A percentile compares a stretch with the other conserved stretches of the same genome.
phyloP scores from a whole-genome alignment of 73 alveolate species.

The Paraurostyla sp. region DNA sequence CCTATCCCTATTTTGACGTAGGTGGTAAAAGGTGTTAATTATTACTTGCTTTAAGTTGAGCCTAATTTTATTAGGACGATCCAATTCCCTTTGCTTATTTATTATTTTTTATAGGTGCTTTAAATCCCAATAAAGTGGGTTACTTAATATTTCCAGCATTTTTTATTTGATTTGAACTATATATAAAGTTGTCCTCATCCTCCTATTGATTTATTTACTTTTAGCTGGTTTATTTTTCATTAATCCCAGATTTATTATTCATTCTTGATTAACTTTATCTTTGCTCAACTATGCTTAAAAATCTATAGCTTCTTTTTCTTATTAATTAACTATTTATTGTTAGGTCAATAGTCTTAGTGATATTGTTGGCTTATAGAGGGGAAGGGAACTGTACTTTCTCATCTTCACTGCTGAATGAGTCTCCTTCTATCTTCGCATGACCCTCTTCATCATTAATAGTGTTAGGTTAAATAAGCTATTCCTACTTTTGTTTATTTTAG shows the following conservation, averaged over 20 bases:
- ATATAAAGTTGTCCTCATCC: background rate
- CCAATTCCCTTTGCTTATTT: too few species aligned
- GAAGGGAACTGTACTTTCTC: too few species aligned
- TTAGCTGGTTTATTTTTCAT: background rate
- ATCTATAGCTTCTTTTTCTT: background rate
- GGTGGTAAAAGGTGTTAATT: too few species aligned
- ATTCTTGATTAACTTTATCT: background rate
- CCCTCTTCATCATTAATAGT: background rate
- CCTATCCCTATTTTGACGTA: too few species aligned
- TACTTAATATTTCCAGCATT: background rate
- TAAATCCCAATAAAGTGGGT: too few species aligned
- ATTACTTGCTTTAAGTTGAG: too few species aligned
- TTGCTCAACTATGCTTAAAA: background rate
- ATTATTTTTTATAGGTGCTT: too few species aligned
- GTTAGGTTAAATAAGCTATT: background rate
- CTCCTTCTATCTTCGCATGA: background rate
- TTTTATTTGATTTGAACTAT: background rate
- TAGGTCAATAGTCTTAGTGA: background rate
- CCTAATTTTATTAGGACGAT: too few species aligned
- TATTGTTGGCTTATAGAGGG: too few species aligned
- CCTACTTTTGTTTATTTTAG: background rate
- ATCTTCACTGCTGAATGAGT: constrained; percentile 29
- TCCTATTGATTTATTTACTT: background rate
- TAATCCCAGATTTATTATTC: background rate
- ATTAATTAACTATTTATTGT: background rate